Evolutionary conservation across 2,329 filamentous ascomycete genomes (phyloP).

Genomic region (Ambrosiella cleistominuta): DNA sequence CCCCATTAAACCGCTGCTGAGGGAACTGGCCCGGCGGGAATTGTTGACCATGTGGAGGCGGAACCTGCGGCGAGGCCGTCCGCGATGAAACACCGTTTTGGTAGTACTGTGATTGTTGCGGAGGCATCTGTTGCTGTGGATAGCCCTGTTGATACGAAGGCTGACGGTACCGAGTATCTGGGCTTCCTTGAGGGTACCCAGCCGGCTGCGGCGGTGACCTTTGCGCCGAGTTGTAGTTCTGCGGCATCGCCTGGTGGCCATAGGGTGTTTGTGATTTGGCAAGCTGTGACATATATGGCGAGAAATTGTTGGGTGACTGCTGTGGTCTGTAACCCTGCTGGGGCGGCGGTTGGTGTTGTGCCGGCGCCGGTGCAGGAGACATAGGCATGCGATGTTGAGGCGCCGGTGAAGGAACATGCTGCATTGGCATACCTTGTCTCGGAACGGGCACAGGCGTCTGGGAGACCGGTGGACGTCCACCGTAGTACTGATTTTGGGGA

Average conservation of each 20-base stretch:
- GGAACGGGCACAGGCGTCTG: slow-evolving; percentile 13
- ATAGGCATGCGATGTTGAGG: slow-evolving; percentile 16
- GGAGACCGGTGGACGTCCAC: slow-evolving; percentile 5
- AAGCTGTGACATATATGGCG: slow-evolving; percentile 35
- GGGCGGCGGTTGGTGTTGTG: slow-evolving; percentile 20
- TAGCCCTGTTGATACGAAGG: slow-evolving; percentile 21
- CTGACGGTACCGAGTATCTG: slow-evolving; percentile 25
- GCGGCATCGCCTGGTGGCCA: slow-evolving; percentile 31
- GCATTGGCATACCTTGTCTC: slow-evolving; percentile 6
- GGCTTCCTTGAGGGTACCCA: slow-evolving; percentile 24
- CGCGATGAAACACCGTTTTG: slow-evolving; percentile 29
- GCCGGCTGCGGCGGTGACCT: slow-evolving; percentile 4
- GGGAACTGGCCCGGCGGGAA: slow-evolving; percentile 11
- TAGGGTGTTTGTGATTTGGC: slow-evolving; percentile 35
- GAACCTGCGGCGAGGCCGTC: slow-evolving; percentile 27
- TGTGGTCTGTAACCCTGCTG: slow-evolving; percentile 5
- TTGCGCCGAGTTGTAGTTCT: slow-evolving; percentile 21
- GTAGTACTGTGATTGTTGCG: slow-evolving; percentile 18
- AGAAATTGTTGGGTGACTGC: slow-evolving; percentile 19
- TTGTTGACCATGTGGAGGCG: slow-evolving; percentile 18
- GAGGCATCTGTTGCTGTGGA: slow-evolving; percentile 19
- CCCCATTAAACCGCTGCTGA: slow-evolving; percentile 1
- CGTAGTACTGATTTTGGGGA: slow-evolving; percentile 10
- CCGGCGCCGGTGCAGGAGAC: slow-evolving; percentile 17
- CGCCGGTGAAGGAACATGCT: slow-evolving; percentile 10